Evolutionary conservation across 164 flowering plant genomes (phyloP).

Genomic region (Vitis rupestris): DNA sequence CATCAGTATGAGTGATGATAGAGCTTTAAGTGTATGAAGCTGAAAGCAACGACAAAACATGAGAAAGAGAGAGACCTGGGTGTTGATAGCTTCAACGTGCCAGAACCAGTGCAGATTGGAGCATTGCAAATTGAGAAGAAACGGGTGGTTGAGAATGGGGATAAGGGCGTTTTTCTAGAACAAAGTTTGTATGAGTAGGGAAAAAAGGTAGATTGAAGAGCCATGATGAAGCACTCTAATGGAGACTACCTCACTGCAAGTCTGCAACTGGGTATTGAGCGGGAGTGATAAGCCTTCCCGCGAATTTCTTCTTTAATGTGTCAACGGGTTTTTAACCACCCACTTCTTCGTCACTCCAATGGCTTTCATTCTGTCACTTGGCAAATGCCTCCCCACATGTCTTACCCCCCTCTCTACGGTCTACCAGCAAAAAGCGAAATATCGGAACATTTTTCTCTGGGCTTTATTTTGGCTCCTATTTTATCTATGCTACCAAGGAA

Average conservation of each 20-base stretch:
- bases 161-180: slow-evolving; percentile 12
- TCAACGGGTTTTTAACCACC: slow-evolving; percentile 3
- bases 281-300: neutral
- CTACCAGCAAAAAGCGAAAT: too few relatives aligned
- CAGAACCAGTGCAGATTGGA: slow-evolving; percentile 9
- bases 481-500: too few relatives aligned
- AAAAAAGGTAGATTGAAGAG: slow-evolving; percentile 29
- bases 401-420: too few relatives aligned
- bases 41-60: neutral
- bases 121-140: slow-evolving; percentile 3
- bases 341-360: neutral
- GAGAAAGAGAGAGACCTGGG: slow-evolving; percentile 23
- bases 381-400: slow-evolving; percentile 9
- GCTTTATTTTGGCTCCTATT: too few relatives aligned
- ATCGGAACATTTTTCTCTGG: too few relatives aligned
- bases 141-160: slow-evolving; percentile 17
- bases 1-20: slow-evolving; percentile 3
- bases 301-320: neutral
- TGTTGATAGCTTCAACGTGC: slow-evolving; percentile 21
- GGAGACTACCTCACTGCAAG: too few relatives aligned
- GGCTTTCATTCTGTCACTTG: slow-evolving; percentile 22
- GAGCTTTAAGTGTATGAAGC: neutral
- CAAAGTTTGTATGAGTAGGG: slow-evolving; percentile 9
- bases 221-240: slow-evolving; percentile 15
- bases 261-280: too few relatives aligned